Evolutionary conservation across 176 grass and related monocot species (phyloP).

Genomic region (Avena eriantha): DNA sequence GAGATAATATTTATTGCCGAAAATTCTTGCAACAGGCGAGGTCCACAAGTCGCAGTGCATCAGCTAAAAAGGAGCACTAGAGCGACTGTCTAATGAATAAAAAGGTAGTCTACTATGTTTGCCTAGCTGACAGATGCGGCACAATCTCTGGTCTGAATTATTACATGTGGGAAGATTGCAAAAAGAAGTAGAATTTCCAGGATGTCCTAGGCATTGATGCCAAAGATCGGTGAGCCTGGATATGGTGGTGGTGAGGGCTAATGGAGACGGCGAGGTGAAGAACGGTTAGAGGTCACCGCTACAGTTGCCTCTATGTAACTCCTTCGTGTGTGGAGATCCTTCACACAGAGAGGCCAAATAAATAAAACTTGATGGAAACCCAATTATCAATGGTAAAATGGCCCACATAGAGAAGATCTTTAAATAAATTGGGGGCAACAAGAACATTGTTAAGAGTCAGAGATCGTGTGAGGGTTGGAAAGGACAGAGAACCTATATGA

Average conservation of each 20-base stretch:
- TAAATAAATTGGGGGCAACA: neutral
- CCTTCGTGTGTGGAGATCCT: neutral
- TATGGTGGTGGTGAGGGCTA: neutral
- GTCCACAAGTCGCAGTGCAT: too few species aligned
- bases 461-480: accelerated
- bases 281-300: neutral
- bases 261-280: neutral
- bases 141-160: neutral
- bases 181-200: neutral
- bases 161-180: neutral
- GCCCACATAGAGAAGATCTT: neutral
- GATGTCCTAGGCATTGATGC: neutral
- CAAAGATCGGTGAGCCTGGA: neutral
- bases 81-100: too few species aligned
- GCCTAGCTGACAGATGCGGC: too few species aligned
- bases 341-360: neutral
- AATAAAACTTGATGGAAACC: neutral
- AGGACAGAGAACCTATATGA: neutral
- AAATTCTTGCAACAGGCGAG: too few species aligned
- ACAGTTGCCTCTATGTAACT: neutral
- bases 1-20: too few species aligned
- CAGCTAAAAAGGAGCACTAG: too few species aligned
- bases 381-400: neutral
- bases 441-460: neutral
- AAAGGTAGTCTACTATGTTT: too few species aligned